Conservation (phyloP, 768 basidiomycete species). For the Russula compacta region DNA sequence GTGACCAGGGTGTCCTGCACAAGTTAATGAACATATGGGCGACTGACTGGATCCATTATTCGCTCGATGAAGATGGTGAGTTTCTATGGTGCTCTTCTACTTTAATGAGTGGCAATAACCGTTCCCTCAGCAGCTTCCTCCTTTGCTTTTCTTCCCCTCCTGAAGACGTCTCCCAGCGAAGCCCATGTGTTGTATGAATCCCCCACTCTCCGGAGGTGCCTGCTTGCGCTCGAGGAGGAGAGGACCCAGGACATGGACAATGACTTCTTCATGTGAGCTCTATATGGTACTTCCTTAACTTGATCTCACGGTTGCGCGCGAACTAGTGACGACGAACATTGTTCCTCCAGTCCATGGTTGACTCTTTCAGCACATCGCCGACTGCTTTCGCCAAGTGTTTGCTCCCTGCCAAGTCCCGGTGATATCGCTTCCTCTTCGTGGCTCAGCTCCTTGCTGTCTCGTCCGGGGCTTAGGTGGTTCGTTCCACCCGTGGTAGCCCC, state of each 20-base stretch:
- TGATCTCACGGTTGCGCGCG: not conserved
- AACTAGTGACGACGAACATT: constrained; percentile 9
- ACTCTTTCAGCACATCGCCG: constrained; percentile 29
- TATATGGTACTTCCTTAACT: not conserved
- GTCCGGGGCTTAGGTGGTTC: constrained; percentile 75
- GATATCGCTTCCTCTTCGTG: constrained; percentile 56
- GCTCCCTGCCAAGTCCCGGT: constrained; percentile 44
- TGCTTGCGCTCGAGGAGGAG: constrained; percentile 43
- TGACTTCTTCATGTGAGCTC: constrained; percentile 38
- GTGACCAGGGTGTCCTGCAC: constrained; percentile 44
- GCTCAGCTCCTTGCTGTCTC: constrained; percentile 72
- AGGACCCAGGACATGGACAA: constrained; percentile 31
- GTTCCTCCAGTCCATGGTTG: constrained; percentile 26
- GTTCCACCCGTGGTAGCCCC: constrained; percentile 82
- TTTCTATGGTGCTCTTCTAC: constrained; percentile 7
- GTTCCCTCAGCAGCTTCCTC: constrained; percentile 34
- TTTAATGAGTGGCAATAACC: constrained; percentile 12
- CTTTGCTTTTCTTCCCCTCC: constrained; percentile 74
- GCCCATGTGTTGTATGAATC: constrained; percentile 51
- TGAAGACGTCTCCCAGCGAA: constrained; percentile 55
- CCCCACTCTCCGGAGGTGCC: constrained; percentile 48
- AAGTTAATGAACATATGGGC: constrained; percentile 89
- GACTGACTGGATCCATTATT: constrained; percentile 66
- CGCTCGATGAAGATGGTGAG: constrained; percentile 58
- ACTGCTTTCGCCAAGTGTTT: constrained; percentile 23